A percentile compares a stretch with the other conserved stretches of the same genome.
Evolutionary conservation across 108 stramenopile genomes (phyloP).

Genomic region (Skeletonema tropicum): DNA sequence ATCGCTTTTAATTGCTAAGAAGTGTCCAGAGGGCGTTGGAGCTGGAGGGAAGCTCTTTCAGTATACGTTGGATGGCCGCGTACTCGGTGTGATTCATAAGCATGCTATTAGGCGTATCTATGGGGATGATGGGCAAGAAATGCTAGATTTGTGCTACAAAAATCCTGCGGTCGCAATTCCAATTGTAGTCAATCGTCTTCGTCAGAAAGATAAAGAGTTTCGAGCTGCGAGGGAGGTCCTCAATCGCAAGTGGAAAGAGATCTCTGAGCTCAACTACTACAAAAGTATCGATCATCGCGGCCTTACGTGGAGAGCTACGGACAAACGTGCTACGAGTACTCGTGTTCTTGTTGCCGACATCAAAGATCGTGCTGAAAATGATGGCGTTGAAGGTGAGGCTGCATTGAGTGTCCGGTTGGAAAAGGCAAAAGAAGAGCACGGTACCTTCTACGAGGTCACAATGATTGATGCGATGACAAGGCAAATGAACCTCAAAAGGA

Average conservation of each 20-base stretch:
- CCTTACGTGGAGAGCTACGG: constrained; percentile 83
- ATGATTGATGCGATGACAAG: constrained; percentile 58
- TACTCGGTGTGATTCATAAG: constrained; percentile 91
- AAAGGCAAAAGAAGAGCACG: constrained; percentile 90
- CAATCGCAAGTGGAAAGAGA: constrained; percentile 88
- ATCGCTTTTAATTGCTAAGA: constrained; percentile 5
- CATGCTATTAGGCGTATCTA: constrained; percentile 95
- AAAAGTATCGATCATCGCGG: constrained; percentile 87
- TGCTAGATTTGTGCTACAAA: constrained; percentile 94
- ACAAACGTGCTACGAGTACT: constrained; percentile 84
- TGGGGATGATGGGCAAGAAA: constrained; percentile 90
- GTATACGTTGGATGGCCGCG: constrained; percentile 84
- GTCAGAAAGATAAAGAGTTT: constrained; percentile 97
- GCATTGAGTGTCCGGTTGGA: constrained; percentile 73
- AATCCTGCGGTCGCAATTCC: constrained; percentile 96
- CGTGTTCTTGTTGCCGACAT: constrained; percentile 84
- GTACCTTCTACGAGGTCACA: constrained; percentile 83
- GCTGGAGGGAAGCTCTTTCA: constrained; percentile 70
- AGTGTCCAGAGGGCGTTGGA: constrained; percentile 50
- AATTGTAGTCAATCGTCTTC: constrained; percentile 94
- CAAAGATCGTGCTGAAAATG: constrained; percentile 83
- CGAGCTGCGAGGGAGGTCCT: constrained; percentile 74
- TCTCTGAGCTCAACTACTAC: constrained; percentile 86
- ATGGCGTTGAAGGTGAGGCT: constrained; percentile 72
- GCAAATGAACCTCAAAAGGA: constrained; percentile 69